Conservation (phyloP, 2,329 filamentous ascomycete genomes). For the Fragosphaeria purpurea region DNA sequence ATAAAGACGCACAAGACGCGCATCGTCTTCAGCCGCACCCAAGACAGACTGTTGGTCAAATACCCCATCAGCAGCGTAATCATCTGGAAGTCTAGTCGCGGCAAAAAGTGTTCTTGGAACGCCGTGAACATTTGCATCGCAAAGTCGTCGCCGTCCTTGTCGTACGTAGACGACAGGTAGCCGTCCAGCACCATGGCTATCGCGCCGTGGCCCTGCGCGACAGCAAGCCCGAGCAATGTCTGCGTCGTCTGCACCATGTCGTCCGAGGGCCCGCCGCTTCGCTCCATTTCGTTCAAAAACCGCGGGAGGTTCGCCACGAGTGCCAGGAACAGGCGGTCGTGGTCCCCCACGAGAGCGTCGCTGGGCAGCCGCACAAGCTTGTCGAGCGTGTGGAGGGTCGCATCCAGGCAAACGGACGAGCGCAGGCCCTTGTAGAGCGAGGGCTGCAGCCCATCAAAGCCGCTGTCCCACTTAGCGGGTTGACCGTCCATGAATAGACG, state of each 20-base stretch:
- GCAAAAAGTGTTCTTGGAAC: constrained; percentile 64
- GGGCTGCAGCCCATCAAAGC: constrained; percentile 76
- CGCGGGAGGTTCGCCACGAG: constrained; percentile 86
- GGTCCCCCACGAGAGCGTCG: constrained; percentile 70
- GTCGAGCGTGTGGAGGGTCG: constrained; percentile 68
- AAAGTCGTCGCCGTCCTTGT: constrained; percentile 59
- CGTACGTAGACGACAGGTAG: constrained; percentile 58
- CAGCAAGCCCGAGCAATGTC: constrained; percentile 61
- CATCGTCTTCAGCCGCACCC: constrained; percentile 92
- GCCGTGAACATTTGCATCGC: constrained; percentile 63
- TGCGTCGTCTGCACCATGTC: constrained; percentile 54
- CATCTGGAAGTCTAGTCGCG: constrained; percentile 71
- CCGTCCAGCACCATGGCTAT: constrained; percentile 61
- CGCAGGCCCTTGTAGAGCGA: constrained; percentile 86
- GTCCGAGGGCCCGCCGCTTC: constrained; percentile 33
- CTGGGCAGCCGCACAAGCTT: constrained; percentile 69
- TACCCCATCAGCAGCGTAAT: constrained; percentile 85
- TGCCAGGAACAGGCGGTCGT: constrained; percentile 72
- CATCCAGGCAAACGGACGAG: constrained; percentile 71
- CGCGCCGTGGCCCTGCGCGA: constrained; percentile 56
- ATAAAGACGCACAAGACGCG: constrained; percentile 76
- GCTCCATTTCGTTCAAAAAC: constrained; percentile 74
- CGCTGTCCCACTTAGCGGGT: constrained; percentile 78
- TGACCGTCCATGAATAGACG: constrained; percentile 65
- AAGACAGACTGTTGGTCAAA: constrained; percentile 76